phyloP scores from a whole-genome alignment of 108 stramenopile species.

The Seminavis robusta region DNA sequence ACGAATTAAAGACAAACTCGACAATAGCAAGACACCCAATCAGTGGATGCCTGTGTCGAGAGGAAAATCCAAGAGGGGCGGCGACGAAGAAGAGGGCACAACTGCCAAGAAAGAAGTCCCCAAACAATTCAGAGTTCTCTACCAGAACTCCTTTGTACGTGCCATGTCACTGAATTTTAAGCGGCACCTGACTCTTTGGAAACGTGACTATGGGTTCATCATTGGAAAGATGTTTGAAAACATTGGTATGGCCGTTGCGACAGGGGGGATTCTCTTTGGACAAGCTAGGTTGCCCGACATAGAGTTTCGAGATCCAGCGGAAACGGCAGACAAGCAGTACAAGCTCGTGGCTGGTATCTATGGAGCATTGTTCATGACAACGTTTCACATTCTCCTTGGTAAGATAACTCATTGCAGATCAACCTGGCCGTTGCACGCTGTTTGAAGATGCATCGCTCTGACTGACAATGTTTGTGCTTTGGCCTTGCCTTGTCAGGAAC shows the following conservation, averaged over 20 bases:
- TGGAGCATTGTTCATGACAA: conserved; percentile 46
- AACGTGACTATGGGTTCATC: conserved; percentile 30
- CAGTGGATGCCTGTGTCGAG: conserved; percentile 5
- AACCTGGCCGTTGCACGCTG: too few relatives aligned
- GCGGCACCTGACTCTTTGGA: conserved; percentile 9
- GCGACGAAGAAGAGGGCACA: too few relatives aligned
- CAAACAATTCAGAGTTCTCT: too few relatives aligned
- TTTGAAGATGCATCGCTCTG: too few relatives aligned
- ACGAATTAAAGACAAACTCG: conserved; percentile 8
- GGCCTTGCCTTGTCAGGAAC: too few relatives aligned
- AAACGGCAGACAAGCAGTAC: too few relatives aligned
- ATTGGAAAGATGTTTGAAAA: conserved; percentile 45
- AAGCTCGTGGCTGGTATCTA: conserved; percentile 23
- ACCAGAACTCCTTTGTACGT: too few relatives aligned
- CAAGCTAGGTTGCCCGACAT: conserved; percentile 46
- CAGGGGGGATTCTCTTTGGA: conserved; percentile 59
- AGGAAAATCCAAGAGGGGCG: conserved; percentile 1
- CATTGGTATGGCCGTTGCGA: conserved; percentile 40
- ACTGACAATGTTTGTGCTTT: too few relatives aligned
- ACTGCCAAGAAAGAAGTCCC: too few relatives aligned
- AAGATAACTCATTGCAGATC: conserved; percentile 57
- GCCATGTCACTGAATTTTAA: too few relatives aligned
- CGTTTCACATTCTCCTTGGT: conserved; percentile 65
- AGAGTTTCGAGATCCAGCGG: too few relatives aligned
- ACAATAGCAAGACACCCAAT: conserved; percentile 2